phyloP scores from a whole-genome alignment of 805 yeast species.

The Clavispora phyllophila region DNA sequence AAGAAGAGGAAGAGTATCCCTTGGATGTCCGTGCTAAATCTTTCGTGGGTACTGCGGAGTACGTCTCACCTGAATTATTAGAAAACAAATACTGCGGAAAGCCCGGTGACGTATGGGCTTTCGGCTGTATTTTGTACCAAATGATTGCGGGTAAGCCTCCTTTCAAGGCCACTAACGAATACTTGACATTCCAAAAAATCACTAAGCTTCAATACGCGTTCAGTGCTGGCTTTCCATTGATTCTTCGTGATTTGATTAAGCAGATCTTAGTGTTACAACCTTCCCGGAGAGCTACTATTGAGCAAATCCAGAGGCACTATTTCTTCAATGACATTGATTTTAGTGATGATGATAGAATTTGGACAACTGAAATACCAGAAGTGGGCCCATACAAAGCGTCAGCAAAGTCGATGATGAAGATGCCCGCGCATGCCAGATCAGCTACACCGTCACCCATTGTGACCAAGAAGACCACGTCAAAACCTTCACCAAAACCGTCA shows the following conservation, averaged over 20 bases:
- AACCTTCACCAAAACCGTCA: slow-evolving; percentile 1
- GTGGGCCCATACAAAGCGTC: slow-evolving; percentile 67
- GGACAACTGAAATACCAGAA: slow-evolving; percentile 66
- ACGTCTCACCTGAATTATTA: slow-evolving; percentile 75
- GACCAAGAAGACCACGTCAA: background rate
- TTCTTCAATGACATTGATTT: slow-evolving; percentile 73
- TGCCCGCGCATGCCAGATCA: slow-evolving; percentile 37
- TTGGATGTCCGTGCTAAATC: slow-evolving; percentile 67
- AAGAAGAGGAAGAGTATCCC: slow-evolving; percentile 47
- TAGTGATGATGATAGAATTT: slow-evolving; percentile 56
- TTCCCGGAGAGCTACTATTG: slow-evolving; percentile 52
- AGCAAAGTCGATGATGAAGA: slow-evolving; percentile 75
- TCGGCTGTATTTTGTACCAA: slow-evolving; percentile 56
- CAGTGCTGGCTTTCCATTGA: slow-evolving; percentile 54
- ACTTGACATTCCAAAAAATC: slow-evolving; percentile 75
- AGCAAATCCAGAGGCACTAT: slow-evolving; percentile 55
- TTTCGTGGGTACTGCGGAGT: slow-evolving; percentile 83
- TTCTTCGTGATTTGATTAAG: slow-evolving; percentile 60
- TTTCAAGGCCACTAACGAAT: slow-evolving; percentile 78
- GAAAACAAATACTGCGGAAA: slow-evolving; percentile 66
- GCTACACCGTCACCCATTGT: background rate
- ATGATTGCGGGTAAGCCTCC: slow-evolving; percentile 72
- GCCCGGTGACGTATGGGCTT: slow-evolving; percentile 58
- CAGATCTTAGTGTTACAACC: slow-evolving; percentile 71
- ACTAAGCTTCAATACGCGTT: slow-evolving; percentile 74